phyloP scores from a whole-genome alignment of 306 rosid genomes.

The Pachyrhizus erosus region DNA sequence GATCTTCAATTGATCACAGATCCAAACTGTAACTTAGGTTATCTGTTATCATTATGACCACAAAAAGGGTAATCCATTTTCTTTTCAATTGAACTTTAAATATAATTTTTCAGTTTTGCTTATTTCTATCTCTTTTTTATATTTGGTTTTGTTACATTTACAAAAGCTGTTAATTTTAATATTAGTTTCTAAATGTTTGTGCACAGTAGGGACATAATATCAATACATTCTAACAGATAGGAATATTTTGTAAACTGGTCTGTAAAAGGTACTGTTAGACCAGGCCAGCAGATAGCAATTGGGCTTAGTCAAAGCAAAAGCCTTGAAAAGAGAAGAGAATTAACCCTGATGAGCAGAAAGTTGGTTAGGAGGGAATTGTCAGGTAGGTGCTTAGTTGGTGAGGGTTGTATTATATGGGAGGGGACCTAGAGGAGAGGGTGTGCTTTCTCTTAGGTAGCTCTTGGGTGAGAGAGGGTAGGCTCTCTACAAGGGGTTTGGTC shows the following conservation, averaged over 20 bases:
- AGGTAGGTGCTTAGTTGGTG: background rate
- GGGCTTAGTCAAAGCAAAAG: background rate
- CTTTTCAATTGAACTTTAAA: slow-evolving; percentile 9
- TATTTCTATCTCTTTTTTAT: background rate
- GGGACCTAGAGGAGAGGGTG: background rate
- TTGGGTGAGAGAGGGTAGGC: background rate
- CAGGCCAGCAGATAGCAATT: background rate
- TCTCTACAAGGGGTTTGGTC: background rate
- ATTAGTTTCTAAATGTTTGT: slow-evolving; percentile 14
- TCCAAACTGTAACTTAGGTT: background rate
- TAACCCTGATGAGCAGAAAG: background rate
- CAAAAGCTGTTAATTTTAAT: slow-evolving; percentile 11
- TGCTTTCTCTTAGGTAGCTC: background rate
- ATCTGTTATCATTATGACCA: background rate
- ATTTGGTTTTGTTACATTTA: slow-evolving; percentile 17
- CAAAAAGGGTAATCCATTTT: background rate
- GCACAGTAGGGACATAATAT: background rate
- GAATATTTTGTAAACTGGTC: background rate
- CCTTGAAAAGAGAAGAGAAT: background rate
- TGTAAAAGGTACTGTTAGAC: background rate
- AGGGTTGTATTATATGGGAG: background rate
- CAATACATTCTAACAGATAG: too few relatives aligned
- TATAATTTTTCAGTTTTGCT: slow-evolving; percentile 29
- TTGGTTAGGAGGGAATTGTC: background rate
- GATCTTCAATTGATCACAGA: background rate